These are phyloP conservation scores for Dentipellis fragilis DNA, from an alignment of 768 basidiomycete species.

Conservation along the genomic window DNA sequence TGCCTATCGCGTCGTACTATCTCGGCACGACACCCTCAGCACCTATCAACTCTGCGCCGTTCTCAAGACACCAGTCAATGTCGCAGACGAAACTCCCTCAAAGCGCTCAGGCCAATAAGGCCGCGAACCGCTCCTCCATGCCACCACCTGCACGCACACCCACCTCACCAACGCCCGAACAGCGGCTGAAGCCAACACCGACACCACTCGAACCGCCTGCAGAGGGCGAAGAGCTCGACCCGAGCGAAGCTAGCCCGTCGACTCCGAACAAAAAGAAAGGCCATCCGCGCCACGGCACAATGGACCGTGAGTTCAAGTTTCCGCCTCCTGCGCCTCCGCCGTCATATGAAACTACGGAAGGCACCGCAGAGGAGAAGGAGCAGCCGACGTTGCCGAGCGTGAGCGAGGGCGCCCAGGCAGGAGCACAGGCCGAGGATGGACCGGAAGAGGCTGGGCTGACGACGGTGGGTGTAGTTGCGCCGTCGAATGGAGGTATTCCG, in stretches of 20 bases:
- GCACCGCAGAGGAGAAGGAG: conserved; percentile 14
- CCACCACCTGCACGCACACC: conserved; percentile 43
- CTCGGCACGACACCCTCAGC: conserved; percentile 56
- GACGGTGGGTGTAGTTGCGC: conserved; percentile 34
- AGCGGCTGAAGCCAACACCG: conserved; percentile 9
- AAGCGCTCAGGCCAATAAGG: conserved; percentile 20
- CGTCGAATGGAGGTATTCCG: conserved; percentile 64
- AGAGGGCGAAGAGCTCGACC: conserved; percentile 33
- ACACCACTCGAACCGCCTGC: conserved; percentile 38
- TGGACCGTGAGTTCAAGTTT: conserved; percentile 72
- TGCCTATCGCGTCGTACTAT: conserved; percentile 75
- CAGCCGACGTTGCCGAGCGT: neutral
- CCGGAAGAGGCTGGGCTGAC: conserved; percentile 13
- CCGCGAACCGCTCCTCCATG: conserved; percentile 57
- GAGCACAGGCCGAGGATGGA: neutral
- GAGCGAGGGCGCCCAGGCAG: neutral
- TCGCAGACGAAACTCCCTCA: conserved; percentile 49
- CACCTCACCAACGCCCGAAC: conserved; percentile 35
- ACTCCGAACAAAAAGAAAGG: conserved; percentile 9
- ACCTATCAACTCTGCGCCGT: conserved; percentile 27
- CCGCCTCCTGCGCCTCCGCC: conserved; percentile 23
- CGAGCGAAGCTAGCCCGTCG: conserved; percentile 25
- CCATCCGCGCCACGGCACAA: conserved; percentile 44
- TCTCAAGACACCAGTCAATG: conserved; percentile 64
- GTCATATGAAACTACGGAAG: conserved; percentile 8